phyloP scores from a whole-genome alignment of 2,329 filamentous ascomycete genomes.

The Stagonosporopsis chrysanthemi region DNA sequence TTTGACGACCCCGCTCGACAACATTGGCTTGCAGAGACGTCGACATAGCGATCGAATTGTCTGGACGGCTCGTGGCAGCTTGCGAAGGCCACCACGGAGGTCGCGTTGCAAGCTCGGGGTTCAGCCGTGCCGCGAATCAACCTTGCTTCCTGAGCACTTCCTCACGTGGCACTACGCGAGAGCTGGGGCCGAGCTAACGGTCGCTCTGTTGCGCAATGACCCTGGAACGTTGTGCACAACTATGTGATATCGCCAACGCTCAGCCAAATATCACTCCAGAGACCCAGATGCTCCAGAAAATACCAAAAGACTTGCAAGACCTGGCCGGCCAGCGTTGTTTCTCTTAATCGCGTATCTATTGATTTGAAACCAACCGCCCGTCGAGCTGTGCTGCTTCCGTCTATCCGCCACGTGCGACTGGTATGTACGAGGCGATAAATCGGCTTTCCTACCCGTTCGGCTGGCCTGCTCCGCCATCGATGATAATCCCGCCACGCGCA shows the following conservation, averaged over 20 bases:
- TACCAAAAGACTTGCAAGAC: background rate
- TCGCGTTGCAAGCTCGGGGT: constrained; percentile 6
- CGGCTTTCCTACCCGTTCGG: constrained; percentile 13
- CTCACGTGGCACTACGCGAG: constrained; percentile 15
- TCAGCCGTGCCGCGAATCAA: constrained; percentile 5
- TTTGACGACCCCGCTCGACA: constrained; percentile 8
- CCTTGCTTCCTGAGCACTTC: constrained; percentile 6
- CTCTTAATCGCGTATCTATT: constrained; percentile 2
- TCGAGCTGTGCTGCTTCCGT: constrained; percentile 16
- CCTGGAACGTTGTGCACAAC: background rate
- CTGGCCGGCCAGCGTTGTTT: background rate
- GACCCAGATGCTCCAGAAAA: background rate
- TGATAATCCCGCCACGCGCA: constrained; percentile 1
- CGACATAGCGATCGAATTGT: background rate
- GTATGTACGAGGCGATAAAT: background rate
- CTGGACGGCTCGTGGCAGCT: background rate
- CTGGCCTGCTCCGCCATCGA: constrained; percentile 5
- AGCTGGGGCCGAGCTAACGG: constrained; percentile 4
- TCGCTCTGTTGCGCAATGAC: constrained; percentile 5
- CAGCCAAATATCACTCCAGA: background rate
- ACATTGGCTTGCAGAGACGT: background rate
- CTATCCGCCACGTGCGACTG: constrained; percentile 15
- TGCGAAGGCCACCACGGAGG: background rate
- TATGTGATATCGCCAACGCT: constrained; percentile 4
- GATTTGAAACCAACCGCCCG: constrained; percentile 14